Evolutionary conservation across 768 basidiomycete species (phyloP), one percentile per base, ranked within the genome.

Genomic region (Pleurotus tuoliensis): DNA sequence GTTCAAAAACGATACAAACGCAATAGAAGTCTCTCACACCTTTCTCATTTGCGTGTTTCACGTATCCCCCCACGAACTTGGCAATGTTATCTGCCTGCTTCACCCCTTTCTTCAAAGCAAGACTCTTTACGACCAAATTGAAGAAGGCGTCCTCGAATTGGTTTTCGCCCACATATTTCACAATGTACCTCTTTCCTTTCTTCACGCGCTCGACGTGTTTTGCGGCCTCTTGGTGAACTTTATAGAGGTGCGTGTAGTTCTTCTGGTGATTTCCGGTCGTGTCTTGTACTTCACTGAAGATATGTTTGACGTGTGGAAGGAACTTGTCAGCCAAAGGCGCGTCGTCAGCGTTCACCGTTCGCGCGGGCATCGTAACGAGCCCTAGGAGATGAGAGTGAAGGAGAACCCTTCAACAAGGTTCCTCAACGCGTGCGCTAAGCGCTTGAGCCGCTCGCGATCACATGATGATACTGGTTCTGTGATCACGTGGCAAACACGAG

Each of bases 181-280:
- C n/a, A n/a, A 5, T 20, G 51, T 68, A 45, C 3, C 43, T 60
- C 45, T 68, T 72, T 7, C 82, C 82, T 50, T 79, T 76, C 34
- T 75, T 72, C n/a, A 80, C 65, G 2, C 73, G 56, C 58, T 86
- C 77, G 2, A 74, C 82, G 61, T 77, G 73, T 12, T 72, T 63
- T 1, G 86, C 83, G 8, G 86, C 87, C 53, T 88, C 78, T 3
- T 71, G 56, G 56, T 95, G 92, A 41, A 95, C 70, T 68, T 92
- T 92, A 75, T 91, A 78, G 3, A 97, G 80, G 0, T 85, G 83
- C 41, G 92, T 86, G 50, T 87, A 75, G 71, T 97, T 96, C 77
- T 97, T 97, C 59, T 87, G 85, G 69, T 98, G 94, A 67, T 92
- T 94, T 7, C 90, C 84, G 12, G 77, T 69, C 0, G 87, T 83